Evolutionary conservation across 257 asterid species (phyloP), one percentile per base, ranked within the genome.

Genomic region (Rubia yunnanensis): DNA sequence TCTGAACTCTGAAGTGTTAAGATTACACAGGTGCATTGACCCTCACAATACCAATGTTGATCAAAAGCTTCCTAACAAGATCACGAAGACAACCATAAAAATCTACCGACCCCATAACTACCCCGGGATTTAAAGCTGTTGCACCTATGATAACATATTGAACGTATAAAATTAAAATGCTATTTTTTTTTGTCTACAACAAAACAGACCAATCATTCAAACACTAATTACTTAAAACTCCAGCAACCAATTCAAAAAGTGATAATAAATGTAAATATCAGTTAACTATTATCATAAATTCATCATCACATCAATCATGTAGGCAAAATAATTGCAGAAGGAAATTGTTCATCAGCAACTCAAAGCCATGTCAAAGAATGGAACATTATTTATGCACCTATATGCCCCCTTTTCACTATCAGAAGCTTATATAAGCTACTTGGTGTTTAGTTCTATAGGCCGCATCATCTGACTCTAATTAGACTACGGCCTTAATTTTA

Each of bases 381-480:
- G 28, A 27, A 61, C 49, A 10, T 38, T 8, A 49, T 3, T 46
- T 6, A 30, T 26, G 9, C 15, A 15, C 8, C 17, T 14, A 57
- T 57, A 14, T 27, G 7, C 36, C 10, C 22, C 14, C 60, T 24
- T 54, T 24, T 54, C 30, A 23, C 28, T 5, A 54, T 54, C 60
- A 26, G 60, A 38, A 63, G 32, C 55, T 57, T 49, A 65, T 20
- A 34, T 27, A 20, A 28, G 69, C 48, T 30, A 49, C 48, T 65
- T 41, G 4, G 1, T 5, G 11, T 49, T 13, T 22, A 65, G 44
- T 49, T 15, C 4, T 46, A 10, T 22, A 48, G 39, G 59, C 15
- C 5, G 18, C 8, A 46, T 48, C 30, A 48, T 9, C 13, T 18
- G 26, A 48, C 27, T 13, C 36, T 41, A 41, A 63, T 20, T 39